Evolutionary conservation across 73 alveolate genomes (phyloP).

Genomic region (Paraurostyla sp.): DNA sequence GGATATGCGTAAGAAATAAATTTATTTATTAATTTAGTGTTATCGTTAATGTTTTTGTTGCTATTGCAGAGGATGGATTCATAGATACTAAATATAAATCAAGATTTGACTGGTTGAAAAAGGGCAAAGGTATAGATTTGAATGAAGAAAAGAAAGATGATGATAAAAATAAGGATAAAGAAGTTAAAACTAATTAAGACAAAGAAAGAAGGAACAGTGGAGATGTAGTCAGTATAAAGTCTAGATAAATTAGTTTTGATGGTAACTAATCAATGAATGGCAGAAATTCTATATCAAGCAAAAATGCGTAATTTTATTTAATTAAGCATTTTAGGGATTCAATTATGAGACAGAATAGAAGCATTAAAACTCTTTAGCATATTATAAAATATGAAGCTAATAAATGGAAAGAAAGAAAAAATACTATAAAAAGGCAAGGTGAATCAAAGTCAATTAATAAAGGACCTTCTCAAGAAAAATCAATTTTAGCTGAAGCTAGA

Average conservation of each 20-base stretch:
- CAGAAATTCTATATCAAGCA: not conserved
- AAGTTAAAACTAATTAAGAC: not conserved
- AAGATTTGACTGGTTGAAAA: slow-evolving; percentile 40
- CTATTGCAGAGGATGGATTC: slow-evolving; percentile 51
- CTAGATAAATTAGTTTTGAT: not conserved
- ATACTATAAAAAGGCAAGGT: not conserved
- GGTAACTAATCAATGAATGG: not conserved
- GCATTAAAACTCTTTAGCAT: not conserved
- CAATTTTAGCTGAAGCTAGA: not conserved
- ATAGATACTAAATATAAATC: slow-evolving; percentile 9
- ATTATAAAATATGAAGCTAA: slow-evolving; percentile 3
- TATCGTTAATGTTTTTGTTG: slow-evolving; percentile 27
- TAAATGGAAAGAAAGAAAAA: slow-evolving; percentile 45
- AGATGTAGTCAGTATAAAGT: not conserved
- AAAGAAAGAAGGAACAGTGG: not conserved
- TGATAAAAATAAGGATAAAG: not conserved
- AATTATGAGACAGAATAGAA: not conserved
- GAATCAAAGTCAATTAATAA: not conserved
- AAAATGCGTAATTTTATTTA: not conserved
- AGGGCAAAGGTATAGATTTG: not conserved
- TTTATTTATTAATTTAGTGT: not conserved
- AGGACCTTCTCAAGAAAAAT: not conserved
- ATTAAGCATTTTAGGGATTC: not conserved
- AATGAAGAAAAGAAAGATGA: not conserved
- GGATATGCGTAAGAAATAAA: slow-evolving; percentile 15